These are phyloP conservation scores for Primulina eburnea DNA, from an alignment of 257 asterid genomes.

Conservation along the genomic window DNA sequence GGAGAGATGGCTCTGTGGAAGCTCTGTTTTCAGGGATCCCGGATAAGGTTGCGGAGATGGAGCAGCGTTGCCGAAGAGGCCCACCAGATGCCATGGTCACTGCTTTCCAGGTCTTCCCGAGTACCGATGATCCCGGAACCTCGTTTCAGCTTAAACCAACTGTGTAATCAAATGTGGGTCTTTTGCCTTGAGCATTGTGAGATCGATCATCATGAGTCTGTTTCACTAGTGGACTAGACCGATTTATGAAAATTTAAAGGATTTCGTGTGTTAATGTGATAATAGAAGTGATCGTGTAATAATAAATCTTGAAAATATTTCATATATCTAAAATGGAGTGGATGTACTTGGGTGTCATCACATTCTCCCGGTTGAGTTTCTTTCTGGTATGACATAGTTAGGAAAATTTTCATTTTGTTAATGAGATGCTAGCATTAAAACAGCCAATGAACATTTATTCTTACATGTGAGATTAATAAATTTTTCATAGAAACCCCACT, in stretches of 20 bases:
- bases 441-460: no score
- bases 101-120: slow-evolving; percentile 55
- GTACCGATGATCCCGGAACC: slow-evolving; percentile 67
- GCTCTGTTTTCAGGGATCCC: slow-evolving; percentile 74
- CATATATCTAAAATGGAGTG: neutral
- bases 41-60: slow-evolving; percentile 82
- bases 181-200: neutral
- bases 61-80: slow-evolving; percentile 92
- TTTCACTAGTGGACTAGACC: neutral
- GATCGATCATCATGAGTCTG: neutral
- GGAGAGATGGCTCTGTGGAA: slow-evolving; percentile 83
- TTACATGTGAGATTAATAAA: no score
- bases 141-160: slow-evolving; percentile 70
- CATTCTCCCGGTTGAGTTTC: neutral
- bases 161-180: slow-evolving; percentile 37
- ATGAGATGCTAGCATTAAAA: no score
- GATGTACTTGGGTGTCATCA: neutral
- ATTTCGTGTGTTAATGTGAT: neutral
- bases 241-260: neutral
- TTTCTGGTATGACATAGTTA: neutral
- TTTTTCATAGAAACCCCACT: no score
- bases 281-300: neutral
- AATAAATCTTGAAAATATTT: neutral
- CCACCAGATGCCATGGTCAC: slow-evolving; percentile 83
- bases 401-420: neutral